Evolutionary conservation across 208 protist species (phyloP).

Genomic region (Perkinsela sp.): DNA sequence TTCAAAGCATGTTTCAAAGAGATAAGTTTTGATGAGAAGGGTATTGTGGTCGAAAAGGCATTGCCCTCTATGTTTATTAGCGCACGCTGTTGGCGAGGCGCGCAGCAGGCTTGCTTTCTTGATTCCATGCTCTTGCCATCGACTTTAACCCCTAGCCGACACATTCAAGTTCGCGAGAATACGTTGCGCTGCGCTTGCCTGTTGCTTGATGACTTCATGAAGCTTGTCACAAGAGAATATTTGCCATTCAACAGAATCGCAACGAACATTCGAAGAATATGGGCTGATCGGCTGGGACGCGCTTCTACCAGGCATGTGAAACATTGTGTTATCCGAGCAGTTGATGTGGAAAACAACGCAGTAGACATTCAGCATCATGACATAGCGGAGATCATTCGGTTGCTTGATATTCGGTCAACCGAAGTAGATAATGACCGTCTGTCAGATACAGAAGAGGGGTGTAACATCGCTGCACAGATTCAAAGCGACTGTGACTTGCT

Average conservation of each 20-base stretch:
- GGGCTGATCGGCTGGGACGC: background rate
- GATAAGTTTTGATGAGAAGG: background rate
- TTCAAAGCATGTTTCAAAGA: background rate
- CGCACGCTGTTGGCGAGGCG: background rate
- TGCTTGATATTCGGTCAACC: too few relatives aligned
- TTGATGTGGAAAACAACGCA: too few relatives aligned
- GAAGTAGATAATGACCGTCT: too few relatives aligned
- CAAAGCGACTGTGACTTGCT: too few relatives aligned
- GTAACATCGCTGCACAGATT: too few relatives aligned
- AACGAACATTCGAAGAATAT: background rate
- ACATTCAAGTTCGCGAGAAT: background rate
- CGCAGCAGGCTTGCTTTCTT: background rate
- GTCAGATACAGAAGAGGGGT: too few relatives aligned
- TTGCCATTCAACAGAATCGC: background rate
- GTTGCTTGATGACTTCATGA: background rate
- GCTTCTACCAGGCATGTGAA: too few relatives aligned
- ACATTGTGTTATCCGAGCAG: too few relatives aligned
- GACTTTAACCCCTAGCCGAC: background rate
- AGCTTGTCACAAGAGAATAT: background rate
- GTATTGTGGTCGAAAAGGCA: background rate
- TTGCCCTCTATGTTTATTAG: background rate
- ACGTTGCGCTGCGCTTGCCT: background rate
- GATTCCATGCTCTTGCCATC: background rate
- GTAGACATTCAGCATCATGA: too few relatives aligned
- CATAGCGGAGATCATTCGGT: too few relatives aligned